Conservation (phyloP, 192 early-diverging fungal species). For the Coemansia sp. region DNA sequence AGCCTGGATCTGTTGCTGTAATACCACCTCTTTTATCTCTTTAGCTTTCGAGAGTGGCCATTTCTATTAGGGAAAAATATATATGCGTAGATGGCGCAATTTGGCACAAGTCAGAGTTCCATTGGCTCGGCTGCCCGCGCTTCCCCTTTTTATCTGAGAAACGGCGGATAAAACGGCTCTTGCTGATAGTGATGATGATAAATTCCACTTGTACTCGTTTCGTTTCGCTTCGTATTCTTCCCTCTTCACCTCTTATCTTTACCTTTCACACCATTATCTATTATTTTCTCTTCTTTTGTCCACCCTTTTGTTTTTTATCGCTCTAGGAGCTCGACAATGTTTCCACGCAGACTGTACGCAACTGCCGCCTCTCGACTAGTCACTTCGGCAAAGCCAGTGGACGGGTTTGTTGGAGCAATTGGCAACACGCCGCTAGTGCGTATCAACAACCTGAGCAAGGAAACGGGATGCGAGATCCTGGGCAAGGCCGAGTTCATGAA, state of each 20-base stretch:
- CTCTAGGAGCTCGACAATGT: constrained; percentile 17
- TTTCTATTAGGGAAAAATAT: background rate
- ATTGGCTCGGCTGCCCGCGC: background rate
- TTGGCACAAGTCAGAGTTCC: background rate
- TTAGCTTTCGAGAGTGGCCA: background rate
- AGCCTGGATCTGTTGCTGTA: no score
- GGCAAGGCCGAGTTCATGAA: constrained; percentile 99
- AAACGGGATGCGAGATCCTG: constrained; percentile 83
- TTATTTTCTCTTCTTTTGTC: constrained; percentile 1
- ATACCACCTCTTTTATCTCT: background rate
- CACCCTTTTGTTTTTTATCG: background rate
- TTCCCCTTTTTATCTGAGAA: background rate
- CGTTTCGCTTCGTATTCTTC: background rate
- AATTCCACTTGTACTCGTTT: background rate
- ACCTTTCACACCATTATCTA: background rate
- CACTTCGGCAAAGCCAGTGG: constrained; percentile 56
- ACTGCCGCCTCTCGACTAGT: constrained; percentile 28
- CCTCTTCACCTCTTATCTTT: background rate
- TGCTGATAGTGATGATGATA: background rate
- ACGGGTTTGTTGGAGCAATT: constrained; percentile 80
- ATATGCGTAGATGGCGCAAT: background rate
- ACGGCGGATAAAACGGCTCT: background rate
- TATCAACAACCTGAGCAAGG: constrained; percentile 66
- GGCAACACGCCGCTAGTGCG: constrained; percentile 90
- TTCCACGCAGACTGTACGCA: constrained; percentile 48